Evolutionary conservation across 2,329 filamentous ascomycete species (phyloP).

Genomic region (Dothideomycetes sp.): DNA sequence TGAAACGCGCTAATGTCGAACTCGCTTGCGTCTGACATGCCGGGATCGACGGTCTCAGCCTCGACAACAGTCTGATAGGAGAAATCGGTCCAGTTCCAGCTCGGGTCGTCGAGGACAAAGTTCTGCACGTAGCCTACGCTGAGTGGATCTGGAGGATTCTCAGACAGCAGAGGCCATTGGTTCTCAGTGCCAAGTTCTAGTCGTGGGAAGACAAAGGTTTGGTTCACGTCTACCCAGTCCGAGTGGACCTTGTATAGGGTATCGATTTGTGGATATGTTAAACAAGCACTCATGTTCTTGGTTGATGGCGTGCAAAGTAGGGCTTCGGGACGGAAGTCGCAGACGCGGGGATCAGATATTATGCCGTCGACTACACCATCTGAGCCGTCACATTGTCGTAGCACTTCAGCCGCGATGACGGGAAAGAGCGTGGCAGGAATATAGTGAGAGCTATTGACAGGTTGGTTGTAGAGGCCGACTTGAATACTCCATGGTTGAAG

Average conservation of each 20-base stretch:
- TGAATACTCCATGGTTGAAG: constrained; percentile 36
- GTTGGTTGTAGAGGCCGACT: constrained; percentile 38
- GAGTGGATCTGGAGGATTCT: constrained; percentile 20
- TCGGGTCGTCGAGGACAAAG: constrained; percentile 28
- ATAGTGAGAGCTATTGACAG: constrained; percentile 32
- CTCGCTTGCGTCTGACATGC: constrained; percentile 37
- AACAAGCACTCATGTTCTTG: constrained; percentile 20
- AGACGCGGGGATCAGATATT: constrained; percentile 35
- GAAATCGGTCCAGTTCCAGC: constrained; percentile 28
- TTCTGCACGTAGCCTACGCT: constrained; percentile 29
- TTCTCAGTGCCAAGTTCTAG: constrained; percentile 27
- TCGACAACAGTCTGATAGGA: constrained; percentile 27
- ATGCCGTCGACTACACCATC: constrained; percentile 43
- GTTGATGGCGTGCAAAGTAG: constrained; percentile 26
- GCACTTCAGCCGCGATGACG: constrained; percentile 32
- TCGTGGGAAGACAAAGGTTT: constrained; percentile 30
- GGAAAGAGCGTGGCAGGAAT: constrained; percentile 34
- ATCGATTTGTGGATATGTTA: constrained; percentile 33
- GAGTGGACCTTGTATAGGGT: constrained; percentile 32
- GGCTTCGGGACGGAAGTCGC: constrained; percentile 33
- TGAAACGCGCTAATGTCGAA: constrained; percentile 38
- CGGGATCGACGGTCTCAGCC: constrained; percentile 32
- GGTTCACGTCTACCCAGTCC: constrained; percentile 29
- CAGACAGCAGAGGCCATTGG: constrained; percentile 26
- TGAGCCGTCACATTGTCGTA: constrained; percentile 39